Percentiles rank a stretch among this genome's conserved stretches.
phyloP scores from a whole-genome alignment of 2,329 filamentous ascomycete genomes.

The Zasmidium cellare region DNA sequence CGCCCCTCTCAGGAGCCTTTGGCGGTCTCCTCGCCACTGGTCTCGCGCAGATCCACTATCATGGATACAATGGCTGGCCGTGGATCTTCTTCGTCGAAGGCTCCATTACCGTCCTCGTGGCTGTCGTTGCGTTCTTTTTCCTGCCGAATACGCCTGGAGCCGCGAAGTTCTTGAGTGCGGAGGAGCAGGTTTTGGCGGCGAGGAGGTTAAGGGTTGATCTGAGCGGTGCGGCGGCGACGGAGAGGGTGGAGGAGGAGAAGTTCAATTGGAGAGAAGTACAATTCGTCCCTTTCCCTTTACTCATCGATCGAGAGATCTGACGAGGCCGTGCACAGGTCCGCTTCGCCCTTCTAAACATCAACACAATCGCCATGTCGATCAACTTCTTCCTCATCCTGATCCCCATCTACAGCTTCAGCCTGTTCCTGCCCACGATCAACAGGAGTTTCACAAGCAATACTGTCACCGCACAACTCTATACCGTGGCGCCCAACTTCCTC shows the following conservation, averaged over 20 bases:
- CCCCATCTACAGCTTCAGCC: slow-evolving; percentile 44
- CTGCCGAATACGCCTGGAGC: slow-evolving; percentile 55
- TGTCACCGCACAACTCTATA: slow-evolving; percentile 42
- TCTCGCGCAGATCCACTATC: slow-evolving; percentile 40
- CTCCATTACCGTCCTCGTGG: slow-evolving; percentile 57
- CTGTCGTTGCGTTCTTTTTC: slow-evolving; percentile 55
- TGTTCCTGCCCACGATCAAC: slow-evolving; percentile 51
- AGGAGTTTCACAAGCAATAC: slow-evolving; percentile 42
- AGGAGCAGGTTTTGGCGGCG: slow-evolving; percentile 33
- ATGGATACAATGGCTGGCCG: slow-evolving; percentile 42
- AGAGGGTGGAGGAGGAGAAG: slow-evolving; percentile 33
- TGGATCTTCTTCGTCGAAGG: slow-evolving; percentile 45
- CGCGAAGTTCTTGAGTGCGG: slow-evolving; percentile 39
- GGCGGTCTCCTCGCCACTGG: slow-evolving; percentile 46
- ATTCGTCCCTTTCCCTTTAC: too few species aligned
- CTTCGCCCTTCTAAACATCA: slow-evolving; percentile 35
- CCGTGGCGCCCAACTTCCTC: slow-evolving; percentile 39
- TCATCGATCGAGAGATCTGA: background rate
- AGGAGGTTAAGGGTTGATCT: slow-evolving; percentile 34
- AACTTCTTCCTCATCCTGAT: slow-evolving; percentile 38
- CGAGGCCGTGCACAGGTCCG: slow-evolving; percentile 28
- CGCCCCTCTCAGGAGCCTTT: slow-evolving; percentile 42
- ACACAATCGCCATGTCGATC: slow-evolving; percentile 34
- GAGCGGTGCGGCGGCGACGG: slow-evolving; percentile 27
- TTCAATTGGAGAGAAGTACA: slow-evolving; percentile 36